Percentiles rank a stretch among this genome's conserved stretches.
phyloP scores from a whole-genome alignment of 202 grass and related monocot species.

The Sporobolus alterniflorus region DNA sequence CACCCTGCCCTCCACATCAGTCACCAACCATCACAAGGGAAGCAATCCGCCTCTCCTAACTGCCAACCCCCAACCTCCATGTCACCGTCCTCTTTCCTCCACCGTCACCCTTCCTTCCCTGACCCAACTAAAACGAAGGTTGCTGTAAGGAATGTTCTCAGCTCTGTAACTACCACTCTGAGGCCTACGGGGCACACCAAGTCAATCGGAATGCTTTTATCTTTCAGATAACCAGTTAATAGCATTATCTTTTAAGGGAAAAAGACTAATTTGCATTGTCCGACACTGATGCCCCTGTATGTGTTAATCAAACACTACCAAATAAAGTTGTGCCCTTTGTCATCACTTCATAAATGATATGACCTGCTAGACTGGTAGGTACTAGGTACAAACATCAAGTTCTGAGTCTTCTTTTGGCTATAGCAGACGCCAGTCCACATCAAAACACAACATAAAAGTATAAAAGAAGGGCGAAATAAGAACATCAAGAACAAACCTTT shows the following conservation, averaged over 20 bases:
- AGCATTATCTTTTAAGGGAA: background rate
- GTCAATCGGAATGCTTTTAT: constrained; percentile 13
- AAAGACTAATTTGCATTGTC: background rate
- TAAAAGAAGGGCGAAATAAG: background rate
- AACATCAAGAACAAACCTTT: constrained; percentile 60
- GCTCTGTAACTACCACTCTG: background rate
- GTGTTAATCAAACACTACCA: background rate
- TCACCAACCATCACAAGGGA: background rate
- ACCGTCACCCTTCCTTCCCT: background rate
- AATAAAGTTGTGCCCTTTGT: background rate
- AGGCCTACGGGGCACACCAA: background rate
- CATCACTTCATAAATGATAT: background rate
- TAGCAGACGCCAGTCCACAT: background rate
- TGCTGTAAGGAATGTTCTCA: background rate
- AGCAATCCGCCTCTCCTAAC: background rate
- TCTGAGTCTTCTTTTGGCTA: background rate
- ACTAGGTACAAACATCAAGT: background rate
- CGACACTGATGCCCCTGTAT: background rate
- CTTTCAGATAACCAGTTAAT: constrained; percentile 13
- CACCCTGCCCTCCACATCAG: background rate
- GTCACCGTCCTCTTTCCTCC: background rate
- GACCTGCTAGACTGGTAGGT: background rate
- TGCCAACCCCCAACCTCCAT: background rate
- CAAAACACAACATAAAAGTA: background rate
- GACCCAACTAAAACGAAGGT: background rate